Evolutionary conservation across 2,329 filamentous ascomycete genomes (phyloP).

Genomic region (Exophiala aquamarina): DNA sequence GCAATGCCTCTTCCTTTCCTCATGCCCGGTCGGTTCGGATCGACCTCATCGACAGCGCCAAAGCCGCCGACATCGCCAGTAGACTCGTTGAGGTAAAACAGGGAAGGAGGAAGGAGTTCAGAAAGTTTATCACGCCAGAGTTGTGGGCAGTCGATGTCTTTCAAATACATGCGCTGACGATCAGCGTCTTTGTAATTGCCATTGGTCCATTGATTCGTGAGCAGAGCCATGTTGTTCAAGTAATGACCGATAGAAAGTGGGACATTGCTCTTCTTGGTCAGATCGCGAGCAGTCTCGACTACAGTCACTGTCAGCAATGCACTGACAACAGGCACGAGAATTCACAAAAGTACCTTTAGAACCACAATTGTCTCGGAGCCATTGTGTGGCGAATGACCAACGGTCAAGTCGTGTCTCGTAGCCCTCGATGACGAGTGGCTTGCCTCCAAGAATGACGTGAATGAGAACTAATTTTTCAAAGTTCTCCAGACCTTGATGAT

Average conservation of each 20-base stretch:
- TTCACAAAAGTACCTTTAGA: constrained; percentile 64
- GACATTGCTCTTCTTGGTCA: constrained; percentile 69
- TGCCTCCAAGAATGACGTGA: constrained; percentile 81
- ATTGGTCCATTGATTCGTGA: constrained; percentile 78
- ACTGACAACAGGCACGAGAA: constrained; percentile 6
- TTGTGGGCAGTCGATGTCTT: constrained; percentile 91
- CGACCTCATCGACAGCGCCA: constrained; percentile 51
- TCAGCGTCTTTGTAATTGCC: constrained; percentile 75
- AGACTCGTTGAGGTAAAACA: constrained; percentile 89
- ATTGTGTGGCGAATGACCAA: constrained; percentile 74
- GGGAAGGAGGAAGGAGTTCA: constrained; percentile 72
- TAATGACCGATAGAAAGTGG: constrained; percentile 90
- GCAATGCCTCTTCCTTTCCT: constrained; percentile 60
- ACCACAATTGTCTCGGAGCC: constrained; percentile 76
- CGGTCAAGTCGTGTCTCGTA: constrained; percentile 76
- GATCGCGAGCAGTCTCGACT: constrained; percentile 85
- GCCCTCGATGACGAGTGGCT: constrained; percentile 86
- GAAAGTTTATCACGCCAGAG: constrained; percentile 82
- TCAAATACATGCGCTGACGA: constrained; percentile 86
- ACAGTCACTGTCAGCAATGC: constrained; percentile 13
- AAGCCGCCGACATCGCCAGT: constrained; percentile 59
- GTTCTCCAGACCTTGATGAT: constrained; percentile 69
- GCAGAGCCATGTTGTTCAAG: constrained; percentile 77
- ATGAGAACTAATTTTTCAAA: constrained; percentile 84
- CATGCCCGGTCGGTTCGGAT: constrained; percentile 42